Percentiles rank a stretch among this genome's conserved stretches.
These are phyloP conservation scores for Sechiopsis laciniata DNA, from an alignment of 306 rosid genomes.

Conservation along the genomic window DNA sequence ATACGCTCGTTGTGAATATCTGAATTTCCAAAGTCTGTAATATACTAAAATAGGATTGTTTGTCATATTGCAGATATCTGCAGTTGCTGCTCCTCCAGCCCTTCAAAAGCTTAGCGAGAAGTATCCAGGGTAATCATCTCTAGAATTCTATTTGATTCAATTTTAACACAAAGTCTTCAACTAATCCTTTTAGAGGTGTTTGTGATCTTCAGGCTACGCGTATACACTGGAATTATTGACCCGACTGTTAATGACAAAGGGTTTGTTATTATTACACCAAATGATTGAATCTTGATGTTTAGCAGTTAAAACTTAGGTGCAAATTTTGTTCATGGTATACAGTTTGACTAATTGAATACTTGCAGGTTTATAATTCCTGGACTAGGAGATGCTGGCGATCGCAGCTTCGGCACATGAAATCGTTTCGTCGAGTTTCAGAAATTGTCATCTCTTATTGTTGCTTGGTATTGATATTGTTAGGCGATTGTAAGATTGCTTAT, in stretches of 20 bases:
- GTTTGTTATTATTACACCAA: conserved; percentile 27
- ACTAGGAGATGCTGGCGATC: conserved; percentile 96
- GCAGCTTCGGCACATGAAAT: conserved; percentile 71
- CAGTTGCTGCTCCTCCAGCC: conserved; percentile 89
- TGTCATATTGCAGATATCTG: conserved; percentile 60
- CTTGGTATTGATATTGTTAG: not conserved
- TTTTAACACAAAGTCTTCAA: not conserved
- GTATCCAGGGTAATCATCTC: conserved; percentile 67
- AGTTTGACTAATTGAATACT: not conserved
- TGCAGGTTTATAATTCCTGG: conserved; percentile 92
- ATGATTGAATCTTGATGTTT: not conserved
- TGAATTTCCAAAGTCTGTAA: not conserved
- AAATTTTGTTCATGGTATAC: not conserved
- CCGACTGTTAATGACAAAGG: conserved; percentile 80
- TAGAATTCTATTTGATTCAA: not conserved
- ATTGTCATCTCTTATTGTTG: not conserved
- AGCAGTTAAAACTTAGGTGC: not conserved
- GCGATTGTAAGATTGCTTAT: not conserved
- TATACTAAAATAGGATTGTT: not conserved
- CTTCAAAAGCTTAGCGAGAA: conserved; percentile 86
- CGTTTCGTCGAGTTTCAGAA: not conserved
- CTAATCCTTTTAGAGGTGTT: not conserved
- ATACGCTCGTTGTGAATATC: not conserved
- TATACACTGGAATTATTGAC: conserved; percentile 83
- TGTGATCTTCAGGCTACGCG: conserved; percentile 54